Evolutionary conservation across 208 protist genomes (phyloP).

Genomic region (Herpetomonas tarakana): DNA sequence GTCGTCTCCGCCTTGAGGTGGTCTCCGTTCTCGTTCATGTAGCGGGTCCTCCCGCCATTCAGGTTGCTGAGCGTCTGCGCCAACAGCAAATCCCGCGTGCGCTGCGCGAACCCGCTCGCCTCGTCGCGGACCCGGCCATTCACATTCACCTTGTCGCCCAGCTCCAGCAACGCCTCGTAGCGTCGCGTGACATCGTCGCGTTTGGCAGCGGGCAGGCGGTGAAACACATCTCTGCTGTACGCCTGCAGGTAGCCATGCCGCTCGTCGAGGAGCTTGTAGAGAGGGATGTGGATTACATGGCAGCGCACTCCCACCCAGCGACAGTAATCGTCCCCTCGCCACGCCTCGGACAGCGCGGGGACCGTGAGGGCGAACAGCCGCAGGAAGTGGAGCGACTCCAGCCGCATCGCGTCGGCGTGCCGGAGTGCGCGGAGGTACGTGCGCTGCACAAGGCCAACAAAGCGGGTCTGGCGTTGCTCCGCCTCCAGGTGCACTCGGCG

Average conservation of each 20-base stretch:
- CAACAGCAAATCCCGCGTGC: neutral
- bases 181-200: neutral
- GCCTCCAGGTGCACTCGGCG: slow-evolving; percentile 9
- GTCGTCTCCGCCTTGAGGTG: neutral
- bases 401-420: slow-evolving; percentile 56
- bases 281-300: slow-evolving; percentile 21
- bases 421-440: slow-evolving; percentile 39
- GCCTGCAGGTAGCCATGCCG: slow-evolving; percentile 25
- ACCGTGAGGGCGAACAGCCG: slow-evolving; percentile 27
- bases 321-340: slow-evolving; percentile 52
- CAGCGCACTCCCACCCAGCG: slow-evolving; percentile 45
- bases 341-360: slow-evolving; percentile 30
- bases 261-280: slow-evolving; percentile 40
- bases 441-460: slow-evolving; percentile 33
- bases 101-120: slow-evolving; percentile 1
- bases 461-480: slow-evolving; percentile 13
- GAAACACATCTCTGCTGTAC: slow-evolving; percentile 18
- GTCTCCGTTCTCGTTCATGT: neutral
- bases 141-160: neutral
- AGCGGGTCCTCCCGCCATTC: neutral
- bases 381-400: slow-evolving; percentile 59
- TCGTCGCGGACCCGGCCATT: neutral
- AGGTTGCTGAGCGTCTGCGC: neutral
- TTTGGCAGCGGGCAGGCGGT: slow-evolving; percentile 5
- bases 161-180: neutral